A percentile compares a stretch with the other conserved stretches of the same genome.
Evolutionary conservation across 257 asterid genomes (phyloP).

Genomic region (Gentiana straminea): DNA sequence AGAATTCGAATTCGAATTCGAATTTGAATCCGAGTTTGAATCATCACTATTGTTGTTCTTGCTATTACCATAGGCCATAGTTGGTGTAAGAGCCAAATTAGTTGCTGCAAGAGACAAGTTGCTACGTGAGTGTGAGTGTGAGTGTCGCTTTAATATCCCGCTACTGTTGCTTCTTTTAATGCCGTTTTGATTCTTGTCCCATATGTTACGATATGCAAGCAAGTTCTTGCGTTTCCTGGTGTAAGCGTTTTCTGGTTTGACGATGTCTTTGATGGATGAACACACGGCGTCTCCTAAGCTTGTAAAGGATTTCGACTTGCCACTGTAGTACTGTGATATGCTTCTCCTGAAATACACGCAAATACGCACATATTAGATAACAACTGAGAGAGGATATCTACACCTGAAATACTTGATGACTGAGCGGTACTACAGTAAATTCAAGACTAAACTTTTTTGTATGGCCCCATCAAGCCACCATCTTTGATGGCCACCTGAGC

Average conservation of each 20-base stretch:
- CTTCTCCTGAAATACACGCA: conserved; percentile 27
- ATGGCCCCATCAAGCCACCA: no score
- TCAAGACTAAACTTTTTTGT: background rate
- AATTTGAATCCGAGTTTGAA: conserved; percentile 16
- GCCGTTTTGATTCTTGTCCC: conserved; percentile 39
- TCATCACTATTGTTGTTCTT: conserved; percentile 28
- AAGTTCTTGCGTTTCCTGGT: conserved; percentile 61
- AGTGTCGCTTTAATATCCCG: conserved; percentile 46
- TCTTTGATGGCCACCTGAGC: no score
- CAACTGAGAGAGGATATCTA: background rate
- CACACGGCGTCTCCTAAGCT: conserved; percentile 54
- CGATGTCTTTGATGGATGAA: conserved; percentile 47
- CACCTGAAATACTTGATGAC: no score
- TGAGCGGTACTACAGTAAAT: no score
- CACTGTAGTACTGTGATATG: conserved; percentile 28
- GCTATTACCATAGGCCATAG: conserved; percentile 33
- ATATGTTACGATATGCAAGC: conserved; percentile 40
- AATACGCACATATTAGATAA: background rate
- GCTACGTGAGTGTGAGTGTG: conserved; percentile 34
- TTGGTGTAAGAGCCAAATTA: background rate
- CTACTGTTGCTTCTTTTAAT: conserved; percentile 20
- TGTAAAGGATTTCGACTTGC: conserved; percentile 43
- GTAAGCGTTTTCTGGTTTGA: conserved; percentile 56
- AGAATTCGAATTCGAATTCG: conserved; percentile 40
- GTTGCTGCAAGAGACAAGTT: conserved; percentile 34